A percentile compares a stretch with the other conserved stretches of the same genome.
Conservation (phyloP, 805 yeast genomes). For the Starmerella cellae region DNA sequence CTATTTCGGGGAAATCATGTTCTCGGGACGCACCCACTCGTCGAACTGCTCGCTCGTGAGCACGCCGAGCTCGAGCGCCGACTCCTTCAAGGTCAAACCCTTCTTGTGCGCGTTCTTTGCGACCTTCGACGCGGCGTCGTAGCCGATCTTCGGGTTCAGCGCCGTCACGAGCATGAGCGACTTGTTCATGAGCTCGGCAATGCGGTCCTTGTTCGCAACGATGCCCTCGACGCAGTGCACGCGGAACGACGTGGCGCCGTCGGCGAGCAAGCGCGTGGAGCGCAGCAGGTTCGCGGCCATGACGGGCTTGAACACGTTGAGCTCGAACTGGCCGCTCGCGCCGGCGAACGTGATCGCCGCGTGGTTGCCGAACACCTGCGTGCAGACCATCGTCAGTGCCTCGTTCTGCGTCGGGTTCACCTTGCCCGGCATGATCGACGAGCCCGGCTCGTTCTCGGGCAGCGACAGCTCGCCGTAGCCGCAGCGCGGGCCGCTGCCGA, state of each 20-base stretch:
- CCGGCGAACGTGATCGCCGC: slow-evolving; percentile 93
- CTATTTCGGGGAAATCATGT: slow-evolving; percentile 81
- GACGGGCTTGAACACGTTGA: slow-evolving; percentile 95
- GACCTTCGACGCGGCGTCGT: slow-evolving; percentile 92
- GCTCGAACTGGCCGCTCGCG: slow-evolving; percentile 96
- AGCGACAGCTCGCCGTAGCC: slow-evolving; percentile 92
- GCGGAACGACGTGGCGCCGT: slow-evolving; percentile 83
- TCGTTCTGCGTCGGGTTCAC: slow-evolving; percentile 99
- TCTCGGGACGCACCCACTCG: slow-evolving; percentile 94
- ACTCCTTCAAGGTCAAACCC: slow-evolving; percentile 88
- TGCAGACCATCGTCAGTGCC: slow-evolving; percentile 95
- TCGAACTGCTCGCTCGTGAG: slow-evolving; percentile 78
- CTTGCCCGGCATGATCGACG: slow-evolving; percentile 99
- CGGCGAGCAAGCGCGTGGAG: slow-evolving; percentile 78
- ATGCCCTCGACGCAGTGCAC: slow-evolving; percentile 91
- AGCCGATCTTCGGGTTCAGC: slow-evolving; percentile 96
- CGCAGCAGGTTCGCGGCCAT: slow-evolving; percentile 81
- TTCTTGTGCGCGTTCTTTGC: slow-evolving; percentile 98
- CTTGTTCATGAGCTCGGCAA: slow-evolving; percentile 77
- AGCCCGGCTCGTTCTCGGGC: slow-evolving; percentile 99
- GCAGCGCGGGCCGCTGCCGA: slow-evolving; percentile 98
- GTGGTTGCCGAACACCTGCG: slow-evolving; percentile 96
- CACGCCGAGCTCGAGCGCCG: slow-evolving; percentile 83
- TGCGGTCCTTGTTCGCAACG: slow-evolving; percentile 74
- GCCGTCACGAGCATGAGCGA: slow-evolving; percentile 98